Conservation (phyloP, 345 rosid species). For the Raphanus raphanistrum region DNA sequence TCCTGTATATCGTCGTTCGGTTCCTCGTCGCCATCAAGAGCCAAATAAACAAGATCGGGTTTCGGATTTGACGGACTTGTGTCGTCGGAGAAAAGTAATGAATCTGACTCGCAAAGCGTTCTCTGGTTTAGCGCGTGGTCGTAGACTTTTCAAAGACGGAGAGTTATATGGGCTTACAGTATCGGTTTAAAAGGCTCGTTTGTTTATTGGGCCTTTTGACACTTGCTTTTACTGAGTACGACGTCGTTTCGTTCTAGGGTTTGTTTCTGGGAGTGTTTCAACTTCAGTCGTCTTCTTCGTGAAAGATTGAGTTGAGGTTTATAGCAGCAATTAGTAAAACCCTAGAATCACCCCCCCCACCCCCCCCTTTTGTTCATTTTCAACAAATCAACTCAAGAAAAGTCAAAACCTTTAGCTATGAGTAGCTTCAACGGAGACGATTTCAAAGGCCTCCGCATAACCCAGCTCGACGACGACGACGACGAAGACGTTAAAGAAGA, state of each 20-base stretch:
- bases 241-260: neutral
- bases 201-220: neutral
- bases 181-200: neutral
- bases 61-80: slow-evolving; percentile 2
- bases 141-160: slow-evolving; percentile 6
- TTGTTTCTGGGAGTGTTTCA: neutral
- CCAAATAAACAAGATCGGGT: neutral
- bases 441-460: slow-evolving; percentile 60
- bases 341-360: neutral
- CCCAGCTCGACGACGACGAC: slow-evolving; percentile 63
- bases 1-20: slow-evolving; percentile 48
- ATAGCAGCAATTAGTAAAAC: slow-evolving; percentile 16
- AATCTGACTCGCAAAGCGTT: slow-evolving; percentile 27
- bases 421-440: slow-evolving; percentile 40
- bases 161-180: slow-evolving; percentile 3
- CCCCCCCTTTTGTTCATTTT: slow-evolving; percentile 13
- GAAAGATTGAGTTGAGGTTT: neutral
- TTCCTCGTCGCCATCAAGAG: slow-evolving; percentile 59
- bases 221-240: neutral
- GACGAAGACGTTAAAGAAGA: slow-evolving; percentile 33
- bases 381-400: neutral
- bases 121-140: slow-evolving; percentile 20
- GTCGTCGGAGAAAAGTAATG: slow-evolving; percentile 15
- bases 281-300: slow-evolving; percentile 19
- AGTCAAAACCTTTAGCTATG: neutral